These are phyloP conservation scores for Dichomitus squalens DNA, from an alignment of 1,284 basidiomycete species.

Conservation along the genomic window DNA sequence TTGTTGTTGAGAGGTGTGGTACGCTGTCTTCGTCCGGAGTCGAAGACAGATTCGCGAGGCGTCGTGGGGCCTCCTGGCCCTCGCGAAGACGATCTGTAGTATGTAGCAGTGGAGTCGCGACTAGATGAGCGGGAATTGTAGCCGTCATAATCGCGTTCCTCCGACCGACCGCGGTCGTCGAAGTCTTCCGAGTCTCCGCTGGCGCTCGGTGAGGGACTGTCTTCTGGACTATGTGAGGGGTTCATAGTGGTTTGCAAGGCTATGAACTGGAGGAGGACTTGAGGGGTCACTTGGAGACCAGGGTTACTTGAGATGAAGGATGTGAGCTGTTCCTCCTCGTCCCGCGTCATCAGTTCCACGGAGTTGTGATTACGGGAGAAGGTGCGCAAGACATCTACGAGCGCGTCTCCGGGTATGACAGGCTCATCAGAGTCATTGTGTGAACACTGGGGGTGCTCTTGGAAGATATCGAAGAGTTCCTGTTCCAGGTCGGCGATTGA, in stretches of 20 bases:
- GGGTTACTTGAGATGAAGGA: constrained; percentile 58
- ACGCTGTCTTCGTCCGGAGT: constrained; percentile 63
- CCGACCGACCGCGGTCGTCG: constrained; percentile 32
- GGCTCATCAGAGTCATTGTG: constrained; percentile 58
- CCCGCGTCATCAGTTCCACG: constrained; percentile 55
- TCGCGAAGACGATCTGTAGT: constrained; percentile 43
- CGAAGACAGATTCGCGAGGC: constrained; percentile 62
- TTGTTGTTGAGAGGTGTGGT: constrained; percentile 58
- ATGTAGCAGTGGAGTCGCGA: constrained; percentile 49
- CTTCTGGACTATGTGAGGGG: constrained; percentile 40
- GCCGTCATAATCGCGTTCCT: constrained; percentile 37
- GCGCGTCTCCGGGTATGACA: constrained; percentile 64
- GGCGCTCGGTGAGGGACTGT: constrained; percentile 25
- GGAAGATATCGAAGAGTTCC: constrained; percentile 66
- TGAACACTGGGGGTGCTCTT: constrained; percentile 58
- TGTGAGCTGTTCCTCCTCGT: constrained; percentile 61
- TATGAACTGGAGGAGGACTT: constrained; percentile 65
- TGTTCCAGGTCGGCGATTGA: constrained; percentile 70
- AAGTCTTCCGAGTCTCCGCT: constrained; percentile 20
- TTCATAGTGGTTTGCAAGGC: constrained; percentile 59
- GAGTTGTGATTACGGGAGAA: constrained; percentile 61
- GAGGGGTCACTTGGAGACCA: constrained; percentile 67
- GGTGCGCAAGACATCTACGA: constrained; percentile 64
- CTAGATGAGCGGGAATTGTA: constrained; percentile 58
- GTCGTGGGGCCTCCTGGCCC: constrained; percentile 39